Evolutionary conservation across 116 monocot genomes (phyloP).

Genomic region (Posidonia oceanica): DNA sequence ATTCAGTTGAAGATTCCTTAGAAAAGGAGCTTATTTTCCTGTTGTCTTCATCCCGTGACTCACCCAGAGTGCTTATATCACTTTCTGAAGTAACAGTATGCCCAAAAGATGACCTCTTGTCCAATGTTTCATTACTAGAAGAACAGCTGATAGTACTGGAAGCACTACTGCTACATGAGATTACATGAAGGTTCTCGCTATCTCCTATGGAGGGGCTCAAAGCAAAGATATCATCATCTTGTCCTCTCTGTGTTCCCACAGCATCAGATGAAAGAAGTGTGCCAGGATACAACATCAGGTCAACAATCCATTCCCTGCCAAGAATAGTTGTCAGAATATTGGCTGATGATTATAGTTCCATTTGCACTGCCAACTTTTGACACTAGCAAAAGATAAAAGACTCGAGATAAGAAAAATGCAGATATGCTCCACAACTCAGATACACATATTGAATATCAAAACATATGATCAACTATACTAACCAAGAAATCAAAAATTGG

Average conservation of each 20-base stretch:
- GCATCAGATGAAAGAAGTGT: constrained; percentile 57
- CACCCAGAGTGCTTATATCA: constrained; percentile 6
- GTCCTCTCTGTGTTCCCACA: constrained; percentile 14
- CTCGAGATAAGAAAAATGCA: not conserved
- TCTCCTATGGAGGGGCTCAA: constrained; percentile 8
- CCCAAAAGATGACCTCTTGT: constrained; percentile 11
- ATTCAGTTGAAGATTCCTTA: constrained; percentile 11
- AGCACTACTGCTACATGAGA: constrained; percentile 14
- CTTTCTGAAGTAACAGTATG: constrained; percentile 16
- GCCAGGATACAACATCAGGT: constrained; percentile 61
- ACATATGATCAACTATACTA: not conserved
- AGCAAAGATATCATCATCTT: constrained; percentile 17
- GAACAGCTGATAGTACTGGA: constrained; percentile 22
- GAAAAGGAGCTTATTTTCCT: not conserved
- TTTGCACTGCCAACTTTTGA: not conserved
- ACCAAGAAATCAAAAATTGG: too few relatives aligned
- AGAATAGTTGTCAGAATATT: not conserved
- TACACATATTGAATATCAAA: not conserved
- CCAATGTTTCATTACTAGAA: constrained; percentile 18
- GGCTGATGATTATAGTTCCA: not conserved
- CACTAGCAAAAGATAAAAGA: not conserved
- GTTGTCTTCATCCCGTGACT: not conserved
- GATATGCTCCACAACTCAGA: not conserved
- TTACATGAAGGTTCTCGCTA: constrained; percentile 9
- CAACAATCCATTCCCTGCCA: constrained; percentile 73